These are phyloP conservation scores for Lachancea sp. DNA, from an alignment of 805 yeast genomes.

Conservation along the genomic window DNA sequence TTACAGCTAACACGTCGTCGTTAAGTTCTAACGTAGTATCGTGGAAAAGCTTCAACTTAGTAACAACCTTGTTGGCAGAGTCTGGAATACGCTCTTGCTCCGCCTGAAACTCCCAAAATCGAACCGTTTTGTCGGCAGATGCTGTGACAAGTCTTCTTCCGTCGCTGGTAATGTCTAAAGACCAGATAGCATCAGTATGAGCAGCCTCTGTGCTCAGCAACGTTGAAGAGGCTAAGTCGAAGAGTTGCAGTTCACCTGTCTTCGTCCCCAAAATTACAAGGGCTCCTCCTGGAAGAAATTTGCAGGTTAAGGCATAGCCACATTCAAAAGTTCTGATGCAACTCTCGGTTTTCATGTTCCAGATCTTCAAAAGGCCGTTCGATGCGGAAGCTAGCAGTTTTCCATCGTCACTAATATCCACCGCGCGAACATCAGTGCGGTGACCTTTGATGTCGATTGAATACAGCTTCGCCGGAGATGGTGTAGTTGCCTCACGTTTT, in stretches of 20 bases:
- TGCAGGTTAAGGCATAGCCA: constrained; percentile 76
- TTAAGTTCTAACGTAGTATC: constrained; percentile 75
- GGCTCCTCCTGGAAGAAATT: constrained; percentile 87
- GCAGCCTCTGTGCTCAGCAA: constrained; percentile 67
- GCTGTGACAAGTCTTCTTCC: constrained; percentile 85
- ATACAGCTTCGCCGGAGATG: constrained; percentile 42
- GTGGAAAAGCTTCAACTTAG: constrained; percentile 58
- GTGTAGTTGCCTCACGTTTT: constrained; percentile 39
- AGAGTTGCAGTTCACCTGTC: constrained; percentile 74
- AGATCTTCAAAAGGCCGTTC: constrained; percentile 79
- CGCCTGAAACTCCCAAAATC: constrained; percentile 80
- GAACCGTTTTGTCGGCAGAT: constrained; percentile 85
- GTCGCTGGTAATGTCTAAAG: constrained; percentile 77
- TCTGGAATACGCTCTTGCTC: constrained; percentile 69
- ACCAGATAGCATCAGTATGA: constrained; percentile 82
- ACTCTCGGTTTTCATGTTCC: constrained; percentile 69
- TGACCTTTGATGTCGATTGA: constrained; percentile 77
- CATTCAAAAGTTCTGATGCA: constrained; percentile 84
- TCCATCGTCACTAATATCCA: constrained; percentile 77
- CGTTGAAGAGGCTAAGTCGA: constrained; percentile 79
- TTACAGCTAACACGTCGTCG: constrained; percentile 79
- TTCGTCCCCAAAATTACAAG: constrained; percentile 84
- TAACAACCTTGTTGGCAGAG: constrained; percentile 41
- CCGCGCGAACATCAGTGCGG: constrained; percentile 78
- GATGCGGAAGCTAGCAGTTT: constrained; percentile 82